Percentiles rank a stretch among this genome's conserved stretches.
phyloP scores from a whole-genome alignment of 108 stramenopile species.

The Hondaea fermentalgiana region DNA sequence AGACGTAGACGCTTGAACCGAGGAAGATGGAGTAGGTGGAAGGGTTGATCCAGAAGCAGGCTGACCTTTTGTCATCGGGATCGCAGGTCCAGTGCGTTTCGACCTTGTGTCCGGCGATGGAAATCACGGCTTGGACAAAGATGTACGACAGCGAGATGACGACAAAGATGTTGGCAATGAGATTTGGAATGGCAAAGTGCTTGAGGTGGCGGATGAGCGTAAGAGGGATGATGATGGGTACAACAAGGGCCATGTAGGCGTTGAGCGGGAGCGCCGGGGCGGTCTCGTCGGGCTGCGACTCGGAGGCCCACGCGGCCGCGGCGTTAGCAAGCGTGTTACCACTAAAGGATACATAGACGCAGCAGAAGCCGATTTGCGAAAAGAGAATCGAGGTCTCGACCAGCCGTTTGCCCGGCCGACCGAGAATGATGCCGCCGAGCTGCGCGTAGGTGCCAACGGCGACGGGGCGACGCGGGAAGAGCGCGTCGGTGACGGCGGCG shows the following conservation, averaged over 20 bases:
- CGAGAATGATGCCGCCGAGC: background rate
- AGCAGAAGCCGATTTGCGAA: constrained; percentile 1
- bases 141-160: background rate
- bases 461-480: background rate
- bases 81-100: background rate
- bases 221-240: background rate
- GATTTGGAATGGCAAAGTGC: constrained; percentile 4
- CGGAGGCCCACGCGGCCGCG: background rate
- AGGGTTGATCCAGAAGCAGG: constrained; percentile 15
- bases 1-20: background rate
- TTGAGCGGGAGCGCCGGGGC: background rate
- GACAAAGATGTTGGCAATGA: constrained; percentile 10
- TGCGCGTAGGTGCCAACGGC: background rate
- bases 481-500: background rate
- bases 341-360: background rate
- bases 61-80: background rate
- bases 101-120: background rate
- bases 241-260: background rate
- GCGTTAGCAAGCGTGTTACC: background rate
- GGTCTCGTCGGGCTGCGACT: background rate
- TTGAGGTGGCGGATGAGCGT: constrained; percentile 15
- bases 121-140: background rate
- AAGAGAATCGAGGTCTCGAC: background rate
- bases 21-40: background rate
- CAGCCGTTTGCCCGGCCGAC: background rate